These are phyloP conservation scores for Arachnomyces sp. DNA, from an alignment of 2,329 filamentous ascomycete genomes.

Conservation along the genomic window DNA sequence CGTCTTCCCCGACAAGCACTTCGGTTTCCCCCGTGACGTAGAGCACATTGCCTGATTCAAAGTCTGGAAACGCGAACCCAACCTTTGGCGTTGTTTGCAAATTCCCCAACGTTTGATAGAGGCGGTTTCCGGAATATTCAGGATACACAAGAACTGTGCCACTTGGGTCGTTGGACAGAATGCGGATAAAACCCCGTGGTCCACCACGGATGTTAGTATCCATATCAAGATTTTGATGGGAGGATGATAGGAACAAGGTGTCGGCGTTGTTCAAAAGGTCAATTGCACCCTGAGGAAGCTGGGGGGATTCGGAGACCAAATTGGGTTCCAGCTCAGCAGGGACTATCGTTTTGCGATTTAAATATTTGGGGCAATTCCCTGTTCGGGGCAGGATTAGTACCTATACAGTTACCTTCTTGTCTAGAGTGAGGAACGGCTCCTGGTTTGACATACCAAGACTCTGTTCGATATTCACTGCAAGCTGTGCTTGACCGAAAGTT, in stretches of 20 bases:
- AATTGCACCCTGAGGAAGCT: constrained; percentile 48
- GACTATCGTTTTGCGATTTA: constrained; percentile 62
- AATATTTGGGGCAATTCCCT: constrained; percentile 80
- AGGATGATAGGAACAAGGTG: constrained; percentile 68
- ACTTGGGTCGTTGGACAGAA: constrained; percentile 47
- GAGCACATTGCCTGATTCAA: constrained; percentile 61
- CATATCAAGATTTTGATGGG: constrained; percentile 57
- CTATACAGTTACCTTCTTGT: neutral
- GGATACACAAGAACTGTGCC: constrained; percentile 59
- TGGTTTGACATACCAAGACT: constrained; percentile 45
- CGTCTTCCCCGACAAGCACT: constrained; percentile 57
- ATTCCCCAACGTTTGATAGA: constrained; percentile 80
- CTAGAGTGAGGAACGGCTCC: neutral
- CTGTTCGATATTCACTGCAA: constrained; percentile 62
- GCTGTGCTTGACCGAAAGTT: constrained; percentile 39
- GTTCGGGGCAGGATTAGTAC: constrained; percentile 9
- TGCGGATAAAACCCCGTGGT: constrained; percentile 61
- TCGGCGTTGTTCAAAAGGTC: constrained; percentile 57
- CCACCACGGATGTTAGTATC: constrained; percentile 79
- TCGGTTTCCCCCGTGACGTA: constrained; percentile 64
- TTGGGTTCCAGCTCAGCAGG: constrained; percentile 47
- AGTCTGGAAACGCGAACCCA: constrained; percentile 67
- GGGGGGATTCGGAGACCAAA: constrained; percentile 39
- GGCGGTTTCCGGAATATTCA: constrained; percentile 74
- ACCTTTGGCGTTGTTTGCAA: constrained; percentile 57